These are phyloP conservation scores for Quercus engelmannii DNA, from an alignment of 306 rosid genomes.

Conservation along the genomic window DNA sequence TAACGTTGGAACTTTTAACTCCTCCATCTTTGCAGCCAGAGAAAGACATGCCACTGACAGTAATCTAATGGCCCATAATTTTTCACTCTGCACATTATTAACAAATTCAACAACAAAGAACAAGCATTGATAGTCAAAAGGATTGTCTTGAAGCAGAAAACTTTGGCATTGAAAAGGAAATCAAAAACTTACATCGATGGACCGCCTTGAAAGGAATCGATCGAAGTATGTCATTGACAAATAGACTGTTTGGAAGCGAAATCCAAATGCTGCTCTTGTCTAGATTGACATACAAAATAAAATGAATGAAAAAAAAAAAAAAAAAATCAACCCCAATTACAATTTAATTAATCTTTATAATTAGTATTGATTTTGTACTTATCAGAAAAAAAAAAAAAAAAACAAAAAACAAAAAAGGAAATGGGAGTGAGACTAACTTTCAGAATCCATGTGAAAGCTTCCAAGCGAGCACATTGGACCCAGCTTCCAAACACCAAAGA, in stretches of 20 bases:
- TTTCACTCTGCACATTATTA: slow-evolving; percentile 49
- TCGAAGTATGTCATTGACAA: slow-evolving; percentile 74
- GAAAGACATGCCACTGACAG: slow-evolving; percentile 74
- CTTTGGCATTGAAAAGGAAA: not conserved
- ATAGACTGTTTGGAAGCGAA: slow-evolving; percentile 72
- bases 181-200: slow-evolving; percentile 54
- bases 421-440: slow-evolving; percentile 44
- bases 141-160: not conserved
- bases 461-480: slow-evolving; percentile 50
- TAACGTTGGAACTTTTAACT: slow-evolving; percentile 45
- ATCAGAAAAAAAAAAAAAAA: slow-evolving; percentile 15
- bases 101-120: slow-evolving; percentile 9
- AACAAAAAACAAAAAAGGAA: slow-evolving; percentile 10
- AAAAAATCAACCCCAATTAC: not conserved
- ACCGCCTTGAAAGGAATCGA: slow-evolving; percentile 55
- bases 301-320: not conserved
- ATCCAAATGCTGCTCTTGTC: slow-evolving; percentile 66
- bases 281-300: slow-evolving; percentile 23
- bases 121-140: not conserved
- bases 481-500: slow-evolving; percentile 31
- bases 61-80: slow-evolving; percentile 59
- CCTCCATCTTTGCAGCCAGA: slow-evolving; percentile 85
- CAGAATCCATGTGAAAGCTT: slow-evolving; percentile 75
- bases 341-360: slow-evolving; percentile 13
- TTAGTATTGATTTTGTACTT: not conserved